A percentile compares a stretch with the other conserved stretches of the same genome.
phyloP scores from a whole-genome alignment of 2,329 filamentous ascomycete species.

The Neonectria coccinea region DNA sequence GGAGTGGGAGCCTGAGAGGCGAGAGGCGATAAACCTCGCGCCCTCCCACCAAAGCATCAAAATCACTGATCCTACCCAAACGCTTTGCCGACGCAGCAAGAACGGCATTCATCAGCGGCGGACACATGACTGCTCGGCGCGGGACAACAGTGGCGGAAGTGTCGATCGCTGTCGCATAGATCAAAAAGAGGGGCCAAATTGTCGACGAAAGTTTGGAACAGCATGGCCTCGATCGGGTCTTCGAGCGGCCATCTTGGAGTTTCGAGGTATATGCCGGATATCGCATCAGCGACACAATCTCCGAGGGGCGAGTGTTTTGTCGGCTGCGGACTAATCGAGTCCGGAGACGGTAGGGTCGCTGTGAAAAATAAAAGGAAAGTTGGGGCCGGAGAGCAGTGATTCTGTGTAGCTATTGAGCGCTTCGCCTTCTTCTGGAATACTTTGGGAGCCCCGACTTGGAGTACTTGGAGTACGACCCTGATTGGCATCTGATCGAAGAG shows the following conservation, averaged over 20 bases:
- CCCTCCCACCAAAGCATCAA: conserved; percentile 41
- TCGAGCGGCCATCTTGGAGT: conserved; percentile 38
- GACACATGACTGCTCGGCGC: conserved; percentile 42
- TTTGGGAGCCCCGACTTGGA: conserved; percentile 31
- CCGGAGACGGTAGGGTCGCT: conserved; percentile 23
- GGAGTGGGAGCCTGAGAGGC: conserved; percentile 35
- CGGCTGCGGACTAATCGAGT: conserved; percentile 25
- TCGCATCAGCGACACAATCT: conserved; percentile 33
- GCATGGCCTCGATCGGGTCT: conserved; percentile 45
- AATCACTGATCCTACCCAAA: conserved; percentile 37
- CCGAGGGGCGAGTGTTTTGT: conserved; percentile 24
- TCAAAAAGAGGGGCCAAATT: conserved; percentile 45
- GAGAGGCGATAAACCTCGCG: conserved; percentile 40
- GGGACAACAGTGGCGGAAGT: conserved; percentile 47
- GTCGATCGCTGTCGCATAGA: conserved; percentile 44
- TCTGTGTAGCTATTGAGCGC: conserved; percentile 26
- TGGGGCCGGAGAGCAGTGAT: conserved; percentile 10
- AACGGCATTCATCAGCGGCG: conserved; percentile 46
- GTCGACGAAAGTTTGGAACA: conserved; percentile 45
- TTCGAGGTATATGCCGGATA: conserved; percentile 41
- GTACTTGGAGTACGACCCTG: conserved; percentile 33
- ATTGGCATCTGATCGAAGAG: conserved; percentile 28
- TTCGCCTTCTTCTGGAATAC: conserved; percentile 7
- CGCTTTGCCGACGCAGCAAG: conserved; percentile 46
- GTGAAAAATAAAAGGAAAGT: conserved; percentile 21